These are phyloP conservation scores for Lathyrus oleraceus DNA, from an alignment of 306 rosid genomes.

Conservation along the genomic window DNA sequence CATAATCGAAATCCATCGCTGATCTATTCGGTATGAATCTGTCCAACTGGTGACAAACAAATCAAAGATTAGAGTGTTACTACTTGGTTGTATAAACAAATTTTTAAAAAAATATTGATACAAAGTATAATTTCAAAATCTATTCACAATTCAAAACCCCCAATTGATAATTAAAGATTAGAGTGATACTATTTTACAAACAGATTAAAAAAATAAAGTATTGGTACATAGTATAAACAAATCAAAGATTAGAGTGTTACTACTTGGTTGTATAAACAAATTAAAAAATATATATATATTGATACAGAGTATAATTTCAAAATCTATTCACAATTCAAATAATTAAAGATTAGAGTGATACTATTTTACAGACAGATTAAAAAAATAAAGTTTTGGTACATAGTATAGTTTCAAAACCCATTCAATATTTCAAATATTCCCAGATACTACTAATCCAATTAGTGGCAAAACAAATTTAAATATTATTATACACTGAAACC, in stretches of 20 bases:
- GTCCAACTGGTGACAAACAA: constrained; percentile 50
- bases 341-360: no score
- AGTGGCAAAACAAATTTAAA: background rate
- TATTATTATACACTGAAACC: background rate
- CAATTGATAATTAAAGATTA: background rate
- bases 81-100: background rate
- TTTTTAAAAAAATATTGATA: background rate
- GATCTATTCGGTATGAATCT: constrained; percentile 66
- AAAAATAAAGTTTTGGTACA: no score
- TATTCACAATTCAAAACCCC: background rate
- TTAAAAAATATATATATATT: no score
- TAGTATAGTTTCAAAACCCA: background rate
- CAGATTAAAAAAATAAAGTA: no score
- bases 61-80: background rate
- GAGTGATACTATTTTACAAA: no score
- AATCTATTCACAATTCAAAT: background rate
- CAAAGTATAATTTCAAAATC: background rate
- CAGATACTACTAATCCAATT: background rate
- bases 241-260: background rate
- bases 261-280: no score
- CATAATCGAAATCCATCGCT: constrained; percentile 62
- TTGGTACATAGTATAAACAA: no score
- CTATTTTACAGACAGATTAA: no score
- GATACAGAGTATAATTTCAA: background rate
- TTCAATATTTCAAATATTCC: background rate